Evolutionary conservation across 1,284 basidiomycete genomes (phyloP), one percentile per base, ranked within the genome.

Genomic region (Amylostereum areolatum): DNA sequence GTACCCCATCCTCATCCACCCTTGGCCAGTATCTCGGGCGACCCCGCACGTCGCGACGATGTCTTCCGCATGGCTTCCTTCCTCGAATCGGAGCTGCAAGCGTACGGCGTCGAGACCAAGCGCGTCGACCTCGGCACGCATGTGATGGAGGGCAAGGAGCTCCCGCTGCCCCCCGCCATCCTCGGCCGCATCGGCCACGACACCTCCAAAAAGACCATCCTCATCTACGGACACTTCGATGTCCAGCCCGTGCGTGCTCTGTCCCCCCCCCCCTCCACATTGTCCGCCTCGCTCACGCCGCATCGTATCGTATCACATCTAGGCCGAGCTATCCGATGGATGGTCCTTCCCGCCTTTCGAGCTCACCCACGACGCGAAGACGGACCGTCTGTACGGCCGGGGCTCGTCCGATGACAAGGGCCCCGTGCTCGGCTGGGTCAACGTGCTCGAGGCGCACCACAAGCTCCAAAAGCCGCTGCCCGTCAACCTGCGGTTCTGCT

Each of bases 351-450:
- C 96, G 53, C 97, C 97, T 0, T 99, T 98, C 73, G 77, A 73
- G 46, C 80, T 99, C 39, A 80, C 81, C 3, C 71, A 81, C 39
- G 82, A 90, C 61, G 69, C 78, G 54, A 73, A 77, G 60, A 81
- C 82, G 3, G 87, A 83, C 5, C 78, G 80, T 48, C 74, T 98
- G 33, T 88, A 92, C 59, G 96, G 96, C 2, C 89, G 96, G 47
- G 94, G 94, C 11, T 82, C 90, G 43, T 86, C 89, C 7, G 94
- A 97, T 63, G 94, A 97, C 74, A 97, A 97, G 68, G 93, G 94
- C 2, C 92, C 92, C 5, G 75, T 96, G 41, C 70, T 97, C 43
- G 95, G 92, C 35, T 98, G 96, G 97, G 70, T 99, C 55, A 97
- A 99, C 66, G 88, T 94, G 46, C 75, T 98, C 48, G 88, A 97